Percentiles rank a stretch among this genome's conserved stretches.
Evolutionary conservation across 805 yeast genomes (phyloP).

Genomic region (Ogataea philodendri): DNA sequence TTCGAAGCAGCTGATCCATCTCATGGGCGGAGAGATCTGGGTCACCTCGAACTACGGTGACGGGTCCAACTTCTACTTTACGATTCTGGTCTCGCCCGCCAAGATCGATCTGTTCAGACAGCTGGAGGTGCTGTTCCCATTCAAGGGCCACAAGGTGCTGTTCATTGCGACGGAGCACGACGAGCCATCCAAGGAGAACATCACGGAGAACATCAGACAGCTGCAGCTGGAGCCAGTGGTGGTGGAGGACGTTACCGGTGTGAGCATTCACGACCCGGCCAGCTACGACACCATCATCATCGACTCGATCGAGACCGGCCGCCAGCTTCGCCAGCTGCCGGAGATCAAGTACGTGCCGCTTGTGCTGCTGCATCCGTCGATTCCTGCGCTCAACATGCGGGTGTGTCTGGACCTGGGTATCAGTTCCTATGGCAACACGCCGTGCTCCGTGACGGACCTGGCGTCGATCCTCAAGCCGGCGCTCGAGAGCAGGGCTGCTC

Average conservation of each 20-base stretch:
- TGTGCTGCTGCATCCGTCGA: conserved; percentile 71
- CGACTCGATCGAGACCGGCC: conserved; percentile 74
- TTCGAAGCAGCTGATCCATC: conserved; percentile 80
- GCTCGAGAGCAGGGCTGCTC: conserved; percentile 75
- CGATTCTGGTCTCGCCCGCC: conserved; percentile 76
- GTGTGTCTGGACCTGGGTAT: conserved; percentile 83
- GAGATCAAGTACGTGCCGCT: conserved; percentile 84
- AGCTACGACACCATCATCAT: conserved; percentile 79
- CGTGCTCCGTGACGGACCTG: conserved; percentile 76
- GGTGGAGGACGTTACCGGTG: conserved; percentile 49
- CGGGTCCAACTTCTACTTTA: conserved; percentile 82
- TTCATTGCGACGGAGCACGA: conserved; percentile 67
- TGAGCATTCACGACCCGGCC: conserved; percentile 52
- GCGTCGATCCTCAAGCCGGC: conserved; percentile 86
- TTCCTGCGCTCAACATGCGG: conserved; percentile 76
- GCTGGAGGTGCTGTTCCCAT: conserved; percentile 68
- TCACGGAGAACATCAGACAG: conserved; percentile 48
- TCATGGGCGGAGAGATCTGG: conserved; percentile 95
- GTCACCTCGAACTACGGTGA: conserved; percentile 76
- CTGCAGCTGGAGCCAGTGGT: conserved; percentile 66
- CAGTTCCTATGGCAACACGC: conserved; percentile 84
- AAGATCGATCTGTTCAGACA: conserved; percentile 58
- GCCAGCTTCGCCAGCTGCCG: conserved; percentile 61
- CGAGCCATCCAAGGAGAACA: conserved; percentile 46
- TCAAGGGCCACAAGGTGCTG: conserved; percentile 65